Evolutionary conservation across 169 alveolate genomes (phyloP).

Genomic region (Miamiensis avidus): DNA sequence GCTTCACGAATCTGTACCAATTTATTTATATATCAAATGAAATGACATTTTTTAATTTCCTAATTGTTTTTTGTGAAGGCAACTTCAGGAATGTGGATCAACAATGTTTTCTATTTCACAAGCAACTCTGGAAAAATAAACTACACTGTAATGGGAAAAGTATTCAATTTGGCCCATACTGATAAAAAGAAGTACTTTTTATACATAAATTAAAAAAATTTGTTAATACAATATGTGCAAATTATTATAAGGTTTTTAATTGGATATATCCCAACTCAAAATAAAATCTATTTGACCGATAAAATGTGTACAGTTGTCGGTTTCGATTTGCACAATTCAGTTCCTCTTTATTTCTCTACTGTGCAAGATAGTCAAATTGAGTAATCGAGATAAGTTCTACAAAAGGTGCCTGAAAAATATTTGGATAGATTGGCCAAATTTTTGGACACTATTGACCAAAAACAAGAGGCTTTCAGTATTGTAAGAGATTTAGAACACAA

Average conservation of each 20-base stretch:
- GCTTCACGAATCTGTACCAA: constrained; percentile 64
- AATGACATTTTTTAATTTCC: too few relatives aligned
- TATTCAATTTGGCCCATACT: constrained; percentile 51
- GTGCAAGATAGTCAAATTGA: constrained; percentile 58
- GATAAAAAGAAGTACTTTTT: constrained; percentile 68
- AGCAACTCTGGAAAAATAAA: constrained; percentile 56
- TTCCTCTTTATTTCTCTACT: constrained; percentile 53
- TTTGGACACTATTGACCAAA: constrained; percentile 88
- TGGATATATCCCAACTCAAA: constrained; percentile 65
- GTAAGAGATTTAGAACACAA: constrained; percentile 92
- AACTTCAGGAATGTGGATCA: constrained; percentile 68
- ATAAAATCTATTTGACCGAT: constrained; percentile 66
- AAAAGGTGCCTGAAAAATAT: constrained; percentile 73
- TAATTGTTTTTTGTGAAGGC: too few relatives aligned
- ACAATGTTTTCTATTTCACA: constrained; percentile 65
- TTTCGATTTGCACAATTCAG: constrained; percentile 41
- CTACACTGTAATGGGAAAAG: constrained; percentile 63
- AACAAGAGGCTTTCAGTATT: constrained; percentile 88
- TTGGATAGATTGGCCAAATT: constrained; percentile 90
- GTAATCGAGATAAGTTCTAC: constrained; percentile 73
- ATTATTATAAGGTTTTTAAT: constrained; percentile 34
- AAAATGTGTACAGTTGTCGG: constrained; percentile 47
- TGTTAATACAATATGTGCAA: constrained; percentile 20
- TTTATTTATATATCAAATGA: too few relatives aligned
- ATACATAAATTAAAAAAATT: constrained; percentile 11